A percentile compares a stretch with the other conserved stretches of the same genome.
phyloP scores from a whole-genome alignment of 2,329 filamentous ascomycete genomes.

The Penicillium sp. region DNA sequence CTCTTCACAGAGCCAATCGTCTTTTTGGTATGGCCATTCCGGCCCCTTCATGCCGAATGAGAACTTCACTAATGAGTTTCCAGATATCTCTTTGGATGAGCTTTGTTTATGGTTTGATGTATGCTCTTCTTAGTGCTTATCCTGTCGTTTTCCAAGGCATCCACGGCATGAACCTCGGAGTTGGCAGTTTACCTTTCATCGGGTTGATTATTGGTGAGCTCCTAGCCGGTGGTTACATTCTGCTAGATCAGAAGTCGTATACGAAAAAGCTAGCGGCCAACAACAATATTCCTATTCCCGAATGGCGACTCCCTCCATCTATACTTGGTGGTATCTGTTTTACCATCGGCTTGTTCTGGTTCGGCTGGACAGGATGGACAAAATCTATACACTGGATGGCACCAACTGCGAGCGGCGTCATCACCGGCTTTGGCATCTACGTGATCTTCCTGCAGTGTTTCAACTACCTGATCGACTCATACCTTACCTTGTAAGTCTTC shows the following conservation, averaged over 20 bases:
- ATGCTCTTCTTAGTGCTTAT: constrained; percentile 36
- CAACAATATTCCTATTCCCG: constrained; percentile 35
- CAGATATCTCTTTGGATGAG: constrained; percentile 37
- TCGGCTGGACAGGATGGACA: constrained; percentile 41
- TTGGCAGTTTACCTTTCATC: constrained; percentile 37
- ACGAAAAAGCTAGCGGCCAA: constrained; percentile 36
- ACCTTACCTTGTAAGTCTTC: constrained; percentile 43
- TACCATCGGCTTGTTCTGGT: constrained; percentile 44
- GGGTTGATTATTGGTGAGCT: constrained; percentile 38
- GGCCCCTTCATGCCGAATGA: neutral
- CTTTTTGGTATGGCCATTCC: constrained; percentile 28
- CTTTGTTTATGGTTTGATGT: constrained; percentile 40
- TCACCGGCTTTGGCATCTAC: constrained; percentile 39
- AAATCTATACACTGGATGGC: constrained; percentile 41
- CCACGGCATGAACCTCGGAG: constrained; percentile 37
- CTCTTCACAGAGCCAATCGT: constrained; percentile 49
- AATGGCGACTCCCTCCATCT: constrained; percentile 39
- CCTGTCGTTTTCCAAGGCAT: constrained; percentile 37
- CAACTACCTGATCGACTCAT: constrained; percentile 46
- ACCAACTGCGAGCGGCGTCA: constrained; percentile 38
- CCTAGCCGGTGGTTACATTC: constrained; percentile 32
- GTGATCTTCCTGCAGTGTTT: constrained; percentile 42
- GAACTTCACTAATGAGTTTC: neutral
- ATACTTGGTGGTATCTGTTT: constrained; percentile 40
- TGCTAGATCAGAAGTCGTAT: constrained; percentile 34